Base-by-base conservation (phyloP, 1,284 basidiomycete genomes). In the Cryptococcus maquisensis region DNA sequence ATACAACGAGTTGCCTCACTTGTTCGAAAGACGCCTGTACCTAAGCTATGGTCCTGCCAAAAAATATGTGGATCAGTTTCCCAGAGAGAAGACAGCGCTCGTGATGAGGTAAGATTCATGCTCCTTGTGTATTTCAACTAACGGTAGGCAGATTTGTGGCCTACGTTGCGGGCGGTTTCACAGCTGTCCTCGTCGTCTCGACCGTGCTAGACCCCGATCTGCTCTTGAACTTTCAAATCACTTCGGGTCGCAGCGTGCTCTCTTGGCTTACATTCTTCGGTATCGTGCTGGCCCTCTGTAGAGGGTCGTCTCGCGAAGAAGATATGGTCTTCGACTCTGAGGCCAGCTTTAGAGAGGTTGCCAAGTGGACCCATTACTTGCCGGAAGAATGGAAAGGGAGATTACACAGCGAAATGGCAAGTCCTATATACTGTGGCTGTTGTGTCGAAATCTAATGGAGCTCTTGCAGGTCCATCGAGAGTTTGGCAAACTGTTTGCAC, bases 51-150 rank as follows among this genome's bases (percentile, higher is more conserved):
- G 88, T 0, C 79, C 85, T 10, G 90, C 96, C 15, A 93, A 87
- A 72, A 87, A 91, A 80, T 98, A 98, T 74, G 92, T 97, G 58
- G 91, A 91, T 24, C 95, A 98, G 71, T 98, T 96, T 70, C 95
- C 95, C 0, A 98, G 98, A 68, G 92, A 93, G 70, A 88, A 93
- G 66, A 80, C 91, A 16, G 88, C 92, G 0, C 78, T 97, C 32
- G 79, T 94, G 52, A 90, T 94, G 80, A 84, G 90, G 91, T 91
- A 68, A 48, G 84, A 15, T 28, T 23, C 7, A 32, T 37, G 9
- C 12, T 2, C 12, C 20, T 4, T 18, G 38, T 21, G 7, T 10
- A 32, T 32, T 3, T 39, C 4, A 51, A 41, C 46, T 50, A 12
- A 38, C 49, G 35, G 7, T 24, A 32, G 21, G 13, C 57, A 92